Evolutionary conservation across 1,139 yeast genomes (phyloP).

Genomic region (Candida sanyaensis): DNA sequence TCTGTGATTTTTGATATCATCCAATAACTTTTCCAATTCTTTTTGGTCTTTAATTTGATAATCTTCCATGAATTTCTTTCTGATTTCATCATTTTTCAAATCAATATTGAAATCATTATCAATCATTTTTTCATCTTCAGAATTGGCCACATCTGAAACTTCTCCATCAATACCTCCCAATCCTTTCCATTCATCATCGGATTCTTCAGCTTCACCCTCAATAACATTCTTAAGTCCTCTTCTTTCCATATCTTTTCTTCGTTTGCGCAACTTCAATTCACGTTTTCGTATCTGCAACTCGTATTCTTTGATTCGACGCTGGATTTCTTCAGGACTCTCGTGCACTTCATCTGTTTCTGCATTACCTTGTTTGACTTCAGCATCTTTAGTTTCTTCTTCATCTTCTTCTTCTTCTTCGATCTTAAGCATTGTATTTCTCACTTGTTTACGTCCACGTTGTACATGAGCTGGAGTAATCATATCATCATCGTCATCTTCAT

Average conservation of each 20-base stretch:
- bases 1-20: conserved; percentile 82
- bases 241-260: conserved; percentile 51
- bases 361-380: conserved; percentile 17
- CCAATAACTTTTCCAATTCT: conserved; percentile 71
- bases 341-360: conserved; percentile 22
- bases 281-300: conserved; percentile 42
- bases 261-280: conserved; percentile 38
- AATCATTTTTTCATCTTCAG: conserved; percentile 80
- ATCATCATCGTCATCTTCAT: conserved; percentile 27
- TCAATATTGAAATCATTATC: conserved; percentile 69
- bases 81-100: conserved; percentile 60
- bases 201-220: conserved; percentile 91
- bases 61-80: conserved; percentile 63
- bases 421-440: conserved; percentile 18
- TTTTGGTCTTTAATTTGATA: conserved; percentile 69
- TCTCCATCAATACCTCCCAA: conserved; percentile 85
- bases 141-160: conserved; percentile 60
- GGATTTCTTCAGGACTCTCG: conserved; percentile 27
- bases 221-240: conserved; percentile 55
- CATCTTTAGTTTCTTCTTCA: conserved; percentile 17
- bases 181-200: conserved; percentile 96
- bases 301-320: conserved; percentile 33
- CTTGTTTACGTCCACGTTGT: conserved; percentile 24
- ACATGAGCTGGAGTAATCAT: conserved; percentile 30
- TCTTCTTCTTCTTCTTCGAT: conserved; percentile 23